Percentiles rank a stretch among this genome's conserved stretches.
Evolutionary conservation across 495 filamentous ascomycete species (phyloP).

Genomic region (Chlorociboria aeruginascens): DNA sequence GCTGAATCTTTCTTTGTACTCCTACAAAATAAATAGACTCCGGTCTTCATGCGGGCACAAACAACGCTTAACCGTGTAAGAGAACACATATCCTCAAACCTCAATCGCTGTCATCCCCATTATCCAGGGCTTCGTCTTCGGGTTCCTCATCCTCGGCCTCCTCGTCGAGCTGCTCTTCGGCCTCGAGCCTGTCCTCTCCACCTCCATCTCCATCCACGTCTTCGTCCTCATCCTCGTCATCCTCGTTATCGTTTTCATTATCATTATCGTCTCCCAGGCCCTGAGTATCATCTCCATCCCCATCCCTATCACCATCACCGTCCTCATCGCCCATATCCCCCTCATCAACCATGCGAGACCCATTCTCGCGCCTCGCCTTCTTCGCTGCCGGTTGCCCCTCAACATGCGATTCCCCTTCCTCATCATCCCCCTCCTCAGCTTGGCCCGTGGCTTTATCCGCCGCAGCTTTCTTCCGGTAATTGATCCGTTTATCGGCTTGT

Average conservation of each 20-base stretch:
- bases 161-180: slow-evolving; percentile 27
- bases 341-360: slow-evolving; percentile 22
- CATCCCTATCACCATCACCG: slow-evolving; percentile 1
- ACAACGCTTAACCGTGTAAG: no score
- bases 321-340: slow-evolving; percentile 23
- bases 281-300: slow-evolving; percentile 7
- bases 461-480: slow-evolving; percentile 33
- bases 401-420: slow-evolving; percentile 24
- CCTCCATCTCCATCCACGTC: slow-evolving; percentile 27
- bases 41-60: no score
- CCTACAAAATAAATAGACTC: no score
- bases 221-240: slow-evolving; percentile 30
- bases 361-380: slow-evolving; percentile 40
- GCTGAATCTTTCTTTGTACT: no score
- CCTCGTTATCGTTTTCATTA: slow-evolving; percentile 33
- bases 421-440: slow-evolving; percentile 24
- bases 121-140: slow-evolving; percentile 53
- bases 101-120: slow-evolving; percentile 44
- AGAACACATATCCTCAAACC: no score
- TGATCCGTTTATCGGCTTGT: slow-evolving; percentile 53
- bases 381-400: slow-evolving; percentile 31
- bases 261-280: slow-evolving; percentile 34
- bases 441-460: slow-evolving; percentile 10
- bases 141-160: slow-evolving; percentile 33
- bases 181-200: slow-evolving; percentile 32